phyloP scores from a whole-genome alignment of 495 filamentous ascomycete genomes.

The Cryomyces antarcticus region DNA sequence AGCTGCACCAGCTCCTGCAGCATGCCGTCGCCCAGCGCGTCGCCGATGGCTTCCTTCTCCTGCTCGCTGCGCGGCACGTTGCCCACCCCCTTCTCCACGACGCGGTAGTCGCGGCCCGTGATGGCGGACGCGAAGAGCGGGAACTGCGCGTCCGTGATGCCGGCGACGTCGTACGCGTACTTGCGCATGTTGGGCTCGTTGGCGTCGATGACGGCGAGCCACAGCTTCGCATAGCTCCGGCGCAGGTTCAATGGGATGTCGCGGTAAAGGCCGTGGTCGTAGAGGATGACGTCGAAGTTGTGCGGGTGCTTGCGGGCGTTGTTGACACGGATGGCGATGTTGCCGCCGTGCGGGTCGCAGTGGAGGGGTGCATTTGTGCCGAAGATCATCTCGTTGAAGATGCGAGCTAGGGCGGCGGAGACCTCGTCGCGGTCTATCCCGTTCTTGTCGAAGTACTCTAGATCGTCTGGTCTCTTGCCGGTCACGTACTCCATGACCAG shows the following conservation, averaged over 20 bases:
- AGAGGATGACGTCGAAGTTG: slow-evolving; percentile 96
- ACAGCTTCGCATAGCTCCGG: slow-evolving; percentile 86
- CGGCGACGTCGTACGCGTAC: slow-evolving; percentile 75
- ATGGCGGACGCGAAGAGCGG: slow-evolving; percentile 91
- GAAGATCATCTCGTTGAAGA: slow-evolving; percentile 99
- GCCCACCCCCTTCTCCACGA: slow-evolving; percentile 41
- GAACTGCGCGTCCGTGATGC: slow-evolving; percentile 80
- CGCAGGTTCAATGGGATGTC: slow-evolving; percentile 64
- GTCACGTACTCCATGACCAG: slow-evolving; percentile 90
- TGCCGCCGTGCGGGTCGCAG: slow-evolving; percentile 95
- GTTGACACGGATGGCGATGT: slow-evolving; percentile 79
- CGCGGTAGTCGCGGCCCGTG: slow-evolving; percentile 76
- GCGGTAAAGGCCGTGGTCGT: slow-evolving; percentile 92
- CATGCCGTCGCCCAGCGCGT: slow-evolving; percentile 70
- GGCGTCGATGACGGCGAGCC: slow-evolving; percentile 84
- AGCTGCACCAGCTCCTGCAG: slow-evolving; percentile 73
- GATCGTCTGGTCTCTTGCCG: slow-evolving; percentile 74
- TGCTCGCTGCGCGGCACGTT: slow-evolving; percentile 36
- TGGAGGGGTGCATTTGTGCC: slow-evolving; percentile 75
- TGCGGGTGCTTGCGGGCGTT: slow-evolving; percentile 28
- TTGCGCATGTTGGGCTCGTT: slow-evolving; percentile 69
- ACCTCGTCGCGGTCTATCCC: slow-evolving; percentile 90
- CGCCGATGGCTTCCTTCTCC: slow-evolving; percentile 67
- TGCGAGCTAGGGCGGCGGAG: slow-evolving; percentile 69
- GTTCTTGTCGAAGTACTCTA: slow-evolving; percentile 66